Evolutionary conservation across 768 basidiomycete species (phyloP), one percentile per base, ranked within the genome.

Genomic region (Suillus alpinus): DNA sequence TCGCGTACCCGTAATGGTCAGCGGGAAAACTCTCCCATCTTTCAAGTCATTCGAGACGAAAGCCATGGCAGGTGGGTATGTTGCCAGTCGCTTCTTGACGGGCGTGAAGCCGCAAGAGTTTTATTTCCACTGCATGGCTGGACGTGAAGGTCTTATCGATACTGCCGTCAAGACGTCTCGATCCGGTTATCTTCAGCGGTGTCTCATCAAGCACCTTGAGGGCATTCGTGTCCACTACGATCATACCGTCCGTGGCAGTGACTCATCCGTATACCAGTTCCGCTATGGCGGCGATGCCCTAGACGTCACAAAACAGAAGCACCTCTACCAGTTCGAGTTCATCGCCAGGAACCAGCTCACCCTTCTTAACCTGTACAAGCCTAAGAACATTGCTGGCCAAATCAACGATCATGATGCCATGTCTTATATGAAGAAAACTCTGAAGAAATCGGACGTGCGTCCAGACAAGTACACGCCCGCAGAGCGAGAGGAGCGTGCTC

Each of bases 121-220:
- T 77, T 99, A 97, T 79, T 99, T 99, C 83, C 97, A 99, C 77
- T 98, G 97, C 72, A 99, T 99, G 97, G 97, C 97, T 60, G 97
- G 97, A 57, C 86, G 97, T 67, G 97, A 99, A 79, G 97, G 97
- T 70, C 83, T 99, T 41, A 99, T 99, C 69, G 97, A 99, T 70
- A 99, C 97, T 6, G 97, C 97, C 40, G 96, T 99, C 73, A 99
- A 99, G 79, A 99, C 97, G 4, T 93, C 91, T 63, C 94, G 97
- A 58, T 98, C 97, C 4, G 97, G 97, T 20, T 99, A 99, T 74
- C 84, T 99, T 20, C 97, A 99, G 73, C 86, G 97, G 51, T 98
- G 97, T 77, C 80, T 99, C 66, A 95, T 99, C 81, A 99, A 99
- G 75, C 97, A 99, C 73, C 80, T 99, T 58, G 97, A 99, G 73